phyloP scores from a whole-genome alignment of 169 alveolate genomes.

The Plasmodium sp. region DNA sequence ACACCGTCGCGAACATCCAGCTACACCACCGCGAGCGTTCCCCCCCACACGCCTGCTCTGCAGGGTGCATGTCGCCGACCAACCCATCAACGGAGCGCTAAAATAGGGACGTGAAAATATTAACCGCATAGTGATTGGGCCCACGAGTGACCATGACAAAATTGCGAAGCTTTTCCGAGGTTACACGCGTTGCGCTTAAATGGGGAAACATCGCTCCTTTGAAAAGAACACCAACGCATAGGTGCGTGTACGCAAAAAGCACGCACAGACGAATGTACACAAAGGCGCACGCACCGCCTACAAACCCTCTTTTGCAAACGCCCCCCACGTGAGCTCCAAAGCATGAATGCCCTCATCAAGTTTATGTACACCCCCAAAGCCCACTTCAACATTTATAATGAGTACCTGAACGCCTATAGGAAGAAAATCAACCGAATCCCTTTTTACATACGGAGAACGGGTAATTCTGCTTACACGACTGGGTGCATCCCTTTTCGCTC shows the following conservation, averaged over 20 bases:
- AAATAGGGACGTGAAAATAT: background rate
- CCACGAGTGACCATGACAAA: background rate
- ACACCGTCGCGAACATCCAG: background rate
- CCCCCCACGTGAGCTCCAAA: conserved; percentile 8
- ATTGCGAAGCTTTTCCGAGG: background rate
- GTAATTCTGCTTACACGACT: conserved; percentile 1
- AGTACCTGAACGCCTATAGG: conserved; percentile 53
- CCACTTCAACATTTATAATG: conserved; percentile 62
- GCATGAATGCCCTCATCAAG: conserved; percentile 39
- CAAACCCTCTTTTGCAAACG: background rate
- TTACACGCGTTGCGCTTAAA: background rate
- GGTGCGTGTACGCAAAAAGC: background rate
- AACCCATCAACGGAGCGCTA: background rate
- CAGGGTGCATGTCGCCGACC: background rate
- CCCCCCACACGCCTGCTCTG: background rate
- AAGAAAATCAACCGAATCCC: conserved; percentile 78
- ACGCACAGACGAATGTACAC: no score
- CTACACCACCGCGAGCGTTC: no score
- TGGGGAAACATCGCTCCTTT: background rate
- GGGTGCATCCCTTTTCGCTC: background rate
- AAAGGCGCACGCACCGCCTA: background rate
- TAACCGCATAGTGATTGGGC: background rate
- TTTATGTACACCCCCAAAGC: conserved; percentile 33
- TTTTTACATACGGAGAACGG: conserved; percentile 82
- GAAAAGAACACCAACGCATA: background rate